Evolutionary conservation across 805 yeast species (phyloP), one percentile per base, ranked within the genome.

Genomic region (Yamadazyma philogaea): DNA sequence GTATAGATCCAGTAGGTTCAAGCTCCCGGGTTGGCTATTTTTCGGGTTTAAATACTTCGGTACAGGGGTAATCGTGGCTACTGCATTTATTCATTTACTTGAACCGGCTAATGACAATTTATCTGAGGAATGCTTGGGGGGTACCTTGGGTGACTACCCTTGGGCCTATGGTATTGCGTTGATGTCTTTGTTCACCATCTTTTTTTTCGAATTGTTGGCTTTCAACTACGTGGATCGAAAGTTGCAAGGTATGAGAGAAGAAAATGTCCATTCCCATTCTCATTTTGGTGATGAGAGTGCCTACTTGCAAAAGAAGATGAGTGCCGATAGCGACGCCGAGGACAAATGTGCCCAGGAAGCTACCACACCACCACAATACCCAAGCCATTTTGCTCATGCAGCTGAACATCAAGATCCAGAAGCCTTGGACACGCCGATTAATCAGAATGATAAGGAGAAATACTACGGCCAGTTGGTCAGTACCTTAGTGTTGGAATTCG

Each of bases 61-160:
- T 47, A 82, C 90, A 3, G 95, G 95, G 42, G 91, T 86, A 37
- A 86, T 86, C 54, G 74, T 86, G 10, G 86, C 91, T 11, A 86
- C 95, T 1, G 87, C 90, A 0, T 84, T 86, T 53, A 79, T 86
- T 22, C 95, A 86, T 64, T 65, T 86, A 46, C 62, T 86, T 45
- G 72, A 77, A 47, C 91, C 88, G 0, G 91, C 93, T 3, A 60
- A 70, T 44, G 84, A 81, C 7, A 71, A 78, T 2, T 65, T 85
- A 35, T 55, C 71, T 1, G 55, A 75, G 36, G 75, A 66, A 7
- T 85, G 93, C 64, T 67, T 85, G 20, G 85, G 86, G 10, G 82
- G 79, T 28, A 73, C 75, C 0, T 77, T 78, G 54, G 66, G 48
- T 3, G 68, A 58, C 14, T 78, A 78, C 52, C 83, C 83, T 16